Percentiles rank a stretch among this genome's conserved stretches.
These are phyloP conservation scores for Bjerkandera adusta DNA, from an alignment of 1,284 basidiomycete species.

Conservation along the genomic window DNA sequence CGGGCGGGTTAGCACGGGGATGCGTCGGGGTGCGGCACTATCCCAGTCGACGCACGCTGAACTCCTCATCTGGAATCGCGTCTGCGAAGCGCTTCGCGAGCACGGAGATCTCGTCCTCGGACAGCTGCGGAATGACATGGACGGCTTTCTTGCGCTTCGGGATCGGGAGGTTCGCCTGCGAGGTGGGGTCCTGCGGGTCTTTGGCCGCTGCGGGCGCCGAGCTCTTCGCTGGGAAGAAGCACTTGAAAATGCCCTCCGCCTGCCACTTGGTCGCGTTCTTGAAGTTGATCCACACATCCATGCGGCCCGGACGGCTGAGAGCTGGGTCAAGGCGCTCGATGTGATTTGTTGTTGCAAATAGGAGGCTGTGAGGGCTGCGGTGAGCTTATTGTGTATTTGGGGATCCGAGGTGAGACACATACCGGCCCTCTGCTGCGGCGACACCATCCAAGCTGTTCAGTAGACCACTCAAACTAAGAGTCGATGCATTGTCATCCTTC, in stretches of 20 bases:
- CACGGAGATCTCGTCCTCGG: conserved; percentile 67
- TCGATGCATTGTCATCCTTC: conserved; percentile 62
- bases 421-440: conserved; percentile 83
- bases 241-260: conserved; percentile 87
- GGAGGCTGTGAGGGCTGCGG: conserved; percentile 43
- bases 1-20: too few species aligned
- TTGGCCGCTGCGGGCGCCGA: conserved; percentile 28
- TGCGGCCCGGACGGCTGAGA: conserved; percentile 75
- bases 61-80: conserved; percentile 76
- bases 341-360: conserved; percentile 84
- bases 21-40: too few species aligned
- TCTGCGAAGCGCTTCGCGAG: conserved; percentile 78
- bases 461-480: conserved; percentile 77
- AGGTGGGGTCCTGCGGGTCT: conserved; percentile 41
- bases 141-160: conserved; percentile 60
- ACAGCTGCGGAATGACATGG: conserved; percentile 64
- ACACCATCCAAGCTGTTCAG: conserved; percentile 86
- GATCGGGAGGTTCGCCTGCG: conserved; percentile 63
- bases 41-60: conserved; percentile 60
- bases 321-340: conserved; percentile 85
- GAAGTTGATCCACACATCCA: conserved; percentile 89
- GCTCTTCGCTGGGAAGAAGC: conserved; percentile 77
- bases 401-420: conserved; percentile 28
- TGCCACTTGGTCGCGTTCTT: conserved; percentile 85
- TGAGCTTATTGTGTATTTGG: conserved; percentile 1